phyloP scores from a whole-genome alignment of 352 stramenopile species.

The Pythium utonaiense region DNA sequence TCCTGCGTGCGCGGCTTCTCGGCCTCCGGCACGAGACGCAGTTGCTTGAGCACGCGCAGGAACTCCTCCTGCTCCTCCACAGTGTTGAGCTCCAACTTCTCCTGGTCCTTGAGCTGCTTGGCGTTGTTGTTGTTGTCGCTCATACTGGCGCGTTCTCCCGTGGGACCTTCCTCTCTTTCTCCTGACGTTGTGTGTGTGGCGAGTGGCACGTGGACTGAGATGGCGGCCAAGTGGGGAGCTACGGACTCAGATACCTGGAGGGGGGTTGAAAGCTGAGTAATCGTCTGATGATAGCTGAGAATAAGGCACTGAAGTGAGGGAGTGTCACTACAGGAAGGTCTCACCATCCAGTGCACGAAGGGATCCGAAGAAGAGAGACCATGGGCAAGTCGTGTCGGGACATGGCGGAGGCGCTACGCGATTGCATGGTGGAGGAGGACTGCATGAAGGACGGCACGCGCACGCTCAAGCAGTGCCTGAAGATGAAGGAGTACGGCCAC shows the following conservation, averaged over 20 bases:
- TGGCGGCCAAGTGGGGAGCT: neutral
- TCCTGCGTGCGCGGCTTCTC: constrained; percentile 24
- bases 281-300: neutral
- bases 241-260: neutral
- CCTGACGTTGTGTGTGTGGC: neutral
- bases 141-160: neutral
- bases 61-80: constrained; percentile 74
- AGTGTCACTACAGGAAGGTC: no score
- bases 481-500: constrained; percentile 54
- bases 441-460: constrained; percentile 75
- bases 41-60: constrained; percentile 55
- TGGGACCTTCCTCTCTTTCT: neutral
- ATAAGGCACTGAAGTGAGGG: neutral
- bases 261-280: neutral
- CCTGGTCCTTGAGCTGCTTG: constrained; percentile 10
- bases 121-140: constrained; percentile 6
- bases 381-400: constrained; percentile 86
- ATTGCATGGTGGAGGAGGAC: constrained; percentile 75
- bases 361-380: neutral
- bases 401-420: constrained; percentile 73
- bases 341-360: no score
- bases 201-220: neutral
- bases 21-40: constrained; percentile 42
- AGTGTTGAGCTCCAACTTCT: constrained; percentile 34
- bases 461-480: constrained; percentile 77